Conservation (phyloP, 2,329 filamentous ascomycete genomes). For the Xylaria multiplex region DNA sequence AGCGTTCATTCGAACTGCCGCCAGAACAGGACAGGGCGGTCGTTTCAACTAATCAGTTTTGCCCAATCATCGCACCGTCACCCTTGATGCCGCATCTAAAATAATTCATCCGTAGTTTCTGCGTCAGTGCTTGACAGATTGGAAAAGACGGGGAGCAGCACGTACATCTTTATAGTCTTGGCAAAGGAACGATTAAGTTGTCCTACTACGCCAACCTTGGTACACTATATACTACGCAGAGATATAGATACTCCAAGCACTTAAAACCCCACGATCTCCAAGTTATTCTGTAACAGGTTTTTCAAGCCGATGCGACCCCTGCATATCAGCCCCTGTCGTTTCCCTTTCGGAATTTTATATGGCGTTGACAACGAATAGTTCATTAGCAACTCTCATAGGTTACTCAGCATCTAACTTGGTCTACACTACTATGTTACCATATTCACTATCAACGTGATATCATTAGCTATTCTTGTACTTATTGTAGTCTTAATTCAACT, state of each 20-base stretch:
- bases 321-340: slow-evolving; percentile 27
- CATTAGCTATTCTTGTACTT: neutral
- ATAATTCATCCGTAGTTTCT: neutral
- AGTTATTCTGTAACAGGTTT: slow-evolving; percentile 19
- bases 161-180: slow-evolving; percentile 34
- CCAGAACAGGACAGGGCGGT: slow-evolving; percentile 1
- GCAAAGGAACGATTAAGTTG: slow-evolving; percentile 10
- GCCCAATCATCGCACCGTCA: slow-evolving; percentile 5
- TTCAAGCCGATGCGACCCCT: slow-evolving; percentile 12
- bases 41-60: slow-evolving; percentile 19
- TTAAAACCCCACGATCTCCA: slow-evolving; percentile 11
- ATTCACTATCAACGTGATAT: neutral
- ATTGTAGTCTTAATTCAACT: neutral
- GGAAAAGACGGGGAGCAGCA: slow-evolving; percentile 9
- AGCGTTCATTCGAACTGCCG: slow-evolving; percentile 23
- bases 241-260: neutral
- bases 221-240: too few species aligned
- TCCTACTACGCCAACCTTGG: too few species aligned
- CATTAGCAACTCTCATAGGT: slow-evolving; percentile 5
- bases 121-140: slow-evolving; percentile 10
- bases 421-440: neutral
- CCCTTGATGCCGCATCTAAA: neutral
- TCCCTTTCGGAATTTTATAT: neutral
- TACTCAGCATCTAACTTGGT: too few species aligned
- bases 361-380: slow-evolving; percentile 2